These are phyloP conservation scores for Saccharomyces jurei DNA, from an alignment of 805 yeast species.

Conservation along the genomic window DNA sequence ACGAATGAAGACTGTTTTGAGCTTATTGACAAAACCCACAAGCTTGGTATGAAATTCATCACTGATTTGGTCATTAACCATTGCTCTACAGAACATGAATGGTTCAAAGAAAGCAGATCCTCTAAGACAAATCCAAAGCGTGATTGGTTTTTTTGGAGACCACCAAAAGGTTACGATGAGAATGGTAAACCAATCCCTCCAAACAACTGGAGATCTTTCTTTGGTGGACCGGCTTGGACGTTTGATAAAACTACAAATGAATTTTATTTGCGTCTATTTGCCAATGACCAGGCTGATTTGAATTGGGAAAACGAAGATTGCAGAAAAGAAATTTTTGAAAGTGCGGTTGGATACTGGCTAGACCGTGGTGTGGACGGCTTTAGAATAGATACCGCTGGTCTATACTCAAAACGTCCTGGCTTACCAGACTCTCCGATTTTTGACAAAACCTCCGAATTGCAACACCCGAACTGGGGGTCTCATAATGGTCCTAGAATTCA, in stretches of 20 bases:
- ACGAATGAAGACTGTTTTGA: too few relatives aligned
- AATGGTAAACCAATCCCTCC: not conserved
- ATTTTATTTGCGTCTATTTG: constrained; percentile 48
- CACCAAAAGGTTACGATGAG: too few relatives aligned
- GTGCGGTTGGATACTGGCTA: constrained; percentile 46
- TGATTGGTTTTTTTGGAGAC: too few relatives aligned
- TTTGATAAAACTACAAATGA: constrained; percentile 35
- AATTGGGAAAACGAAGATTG: constrained; percentile 46
- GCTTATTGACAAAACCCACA: too few relatives aligned
- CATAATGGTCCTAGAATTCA: constrained; percentile 49
- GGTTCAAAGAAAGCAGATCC: too few relatives aligned
- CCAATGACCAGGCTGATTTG: constrained; percentile 48
- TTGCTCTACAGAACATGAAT: too few relatives aligned
- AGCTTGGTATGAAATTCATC: too few relatives aligned
- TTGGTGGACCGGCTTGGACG: constrained; percentile 39
- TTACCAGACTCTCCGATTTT: constrained; percentile 43
- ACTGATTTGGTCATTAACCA: too few relatives aligned
- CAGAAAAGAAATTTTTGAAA: constrained; percentile 34
- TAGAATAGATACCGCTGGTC: constrained; percentile 30
- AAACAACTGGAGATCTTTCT: constrained; percentile 44
- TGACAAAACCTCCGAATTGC: constrained; percentile 35
- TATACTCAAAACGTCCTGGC: constrained; percentile 41
- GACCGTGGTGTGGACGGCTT: constrained; percentile 47
- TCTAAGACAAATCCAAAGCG: too few relatives aligned
- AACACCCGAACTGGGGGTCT: constrained; percentile 31